A percentile compares a stretch with the other conserved stretches of the same genome.
These are phyloP conservation scores for Vanderwaltozyma polyspora DNA, from an alignment of 805 yeast genomes.

Conservation along the genomic window DNA sequence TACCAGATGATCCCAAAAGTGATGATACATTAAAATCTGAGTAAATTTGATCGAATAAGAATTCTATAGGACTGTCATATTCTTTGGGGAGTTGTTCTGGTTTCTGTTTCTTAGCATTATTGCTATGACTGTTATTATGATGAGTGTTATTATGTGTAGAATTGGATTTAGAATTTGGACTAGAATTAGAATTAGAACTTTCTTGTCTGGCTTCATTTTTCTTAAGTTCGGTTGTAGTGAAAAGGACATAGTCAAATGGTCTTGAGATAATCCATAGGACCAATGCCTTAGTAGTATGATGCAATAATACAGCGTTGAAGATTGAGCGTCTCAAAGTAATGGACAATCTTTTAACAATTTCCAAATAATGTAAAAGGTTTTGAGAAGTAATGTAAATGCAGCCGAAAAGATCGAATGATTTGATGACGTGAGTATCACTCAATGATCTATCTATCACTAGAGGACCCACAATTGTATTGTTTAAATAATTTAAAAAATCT, in stretches of 20 bases:
- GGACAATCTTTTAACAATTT: conserved; percentile 28
- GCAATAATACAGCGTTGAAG: conserved; percentile 33
- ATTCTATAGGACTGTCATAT: not conserved
- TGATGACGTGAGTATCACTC: conserved; percentile 30
- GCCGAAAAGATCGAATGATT: conserved; percentile 35
- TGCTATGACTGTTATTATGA: not conserved
- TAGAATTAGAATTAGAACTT: not conserved
- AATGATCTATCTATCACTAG: conserved; percentile 26
- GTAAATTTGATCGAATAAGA: conserved; percentile 14
- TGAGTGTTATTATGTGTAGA: not conserved
- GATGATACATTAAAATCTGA: conserved; percentile 10
- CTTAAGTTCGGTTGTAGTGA: not conserved
- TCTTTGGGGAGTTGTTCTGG: not conserved
- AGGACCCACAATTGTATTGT: conserved; percentile 13
- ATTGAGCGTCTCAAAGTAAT: conserved; percentile 31
- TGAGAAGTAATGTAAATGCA: conserved; percentile 31
- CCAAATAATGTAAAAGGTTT: conserved; percentile 28
- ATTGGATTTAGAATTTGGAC: not conserved
- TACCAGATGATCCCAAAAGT: too few relatives aligned
- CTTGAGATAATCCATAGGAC: conserved; percentile 38
- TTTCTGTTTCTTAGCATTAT: not conserved
- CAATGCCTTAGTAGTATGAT: conserved; percentile 34
- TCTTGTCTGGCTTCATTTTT: not conserved
- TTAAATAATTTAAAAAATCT: conserved; percentile 31
- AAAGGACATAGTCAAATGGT: conserved; percentile 33